These are phyloP conservation scores for Aspergillus udagawae DNA, from an alignment of 2,329 filamentous ascomycete species.

Conservation along the genomic window DNA sequence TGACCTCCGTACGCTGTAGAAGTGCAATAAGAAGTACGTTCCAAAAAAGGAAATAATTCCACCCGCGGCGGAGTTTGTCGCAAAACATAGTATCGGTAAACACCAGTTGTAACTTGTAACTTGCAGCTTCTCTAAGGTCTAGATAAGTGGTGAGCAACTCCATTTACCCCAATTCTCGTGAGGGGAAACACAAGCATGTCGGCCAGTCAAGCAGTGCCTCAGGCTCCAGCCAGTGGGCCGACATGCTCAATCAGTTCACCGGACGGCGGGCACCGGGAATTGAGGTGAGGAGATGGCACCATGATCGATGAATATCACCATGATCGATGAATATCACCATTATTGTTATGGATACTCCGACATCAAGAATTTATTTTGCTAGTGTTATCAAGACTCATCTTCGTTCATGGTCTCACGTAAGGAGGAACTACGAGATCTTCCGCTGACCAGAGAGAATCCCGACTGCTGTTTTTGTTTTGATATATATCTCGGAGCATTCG, in stretches of 20 bases:
- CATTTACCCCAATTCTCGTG: slow-evolving; percentile 29
- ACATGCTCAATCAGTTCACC: slow-evolving; percentile 18
- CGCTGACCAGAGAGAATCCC: neutral
- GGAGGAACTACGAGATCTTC: neutral
- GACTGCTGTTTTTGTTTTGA: neutral
- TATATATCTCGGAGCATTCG: neutral
- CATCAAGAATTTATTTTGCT: neutral
- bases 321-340: too few relatives aligned
- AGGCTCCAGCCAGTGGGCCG: slow-evolving; percentile 9
- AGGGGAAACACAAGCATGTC: slow-evolving; percentile 20
- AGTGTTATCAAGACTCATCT: neutral
- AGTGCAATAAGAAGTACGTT: neutral
- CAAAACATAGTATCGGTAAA: neutral
- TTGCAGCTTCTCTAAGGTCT: neutral
- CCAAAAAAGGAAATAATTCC: neutral
- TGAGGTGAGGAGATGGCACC: slow-evolving; percentile 1
- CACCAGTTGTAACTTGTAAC: neutral
- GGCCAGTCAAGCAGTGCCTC: slow-evolving; percentile 5
- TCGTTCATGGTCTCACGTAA: neutral
- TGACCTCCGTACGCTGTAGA: neutral
- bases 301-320: neutral
- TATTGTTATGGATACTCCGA: neutral
- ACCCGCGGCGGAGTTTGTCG: too few relatives aligned
- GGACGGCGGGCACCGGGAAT: slow-evolving; percentile 5
- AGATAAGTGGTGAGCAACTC: neutral